Conservation (phyloP, 352 stramenopile species). For the Phytopythium aichiense region DNA sequence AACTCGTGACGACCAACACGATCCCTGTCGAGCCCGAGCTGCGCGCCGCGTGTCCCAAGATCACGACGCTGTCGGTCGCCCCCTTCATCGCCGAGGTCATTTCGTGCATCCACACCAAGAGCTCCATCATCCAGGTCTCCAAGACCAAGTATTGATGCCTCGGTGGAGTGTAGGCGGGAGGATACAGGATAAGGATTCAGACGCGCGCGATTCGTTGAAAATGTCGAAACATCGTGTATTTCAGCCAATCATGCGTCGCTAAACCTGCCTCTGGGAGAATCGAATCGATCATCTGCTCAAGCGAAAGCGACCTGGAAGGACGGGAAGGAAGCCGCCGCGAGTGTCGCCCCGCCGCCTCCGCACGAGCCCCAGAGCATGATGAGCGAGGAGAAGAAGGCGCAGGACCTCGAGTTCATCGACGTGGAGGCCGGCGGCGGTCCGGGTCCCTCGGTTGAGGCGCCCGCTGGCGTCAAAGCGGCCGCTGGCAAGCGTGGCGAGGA, state of each 20-base stretch:
- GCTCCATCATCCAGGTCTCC: constrained; percentile 79
- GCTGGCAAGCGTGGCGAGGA: constrained; percentile 27
- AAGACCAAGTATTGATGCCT: constrained; percentile 61
- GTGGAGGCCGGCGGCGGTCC: constrained; percentile 30
- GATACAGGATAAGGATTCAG: constrained; percentile 1
- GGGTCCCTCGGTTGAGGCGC: constrained; percentile 2
- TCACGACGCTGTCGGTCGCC: constrained; percentile 81
- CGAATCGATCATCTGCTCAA: no score
- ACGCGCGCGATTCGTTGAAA: no score
- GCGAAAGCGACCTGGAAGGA: no score
- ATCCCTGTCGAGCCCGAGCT: constrained; percentile 47
- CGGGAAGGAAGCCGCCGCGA: neutral
- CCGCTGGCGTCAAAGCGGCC: constrained; percentile 15
- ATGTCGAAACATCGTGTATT: no score
- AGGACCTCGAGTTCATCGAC: constrained; percentile 79
- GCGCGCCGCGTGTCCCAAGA: constrained; percentile 49
- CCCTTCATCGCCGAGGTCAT: constrained; percentile 88
- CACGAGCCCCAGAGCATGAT: constrained; percentile 32
- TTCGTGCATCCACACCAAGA: constrained; percentile 85
- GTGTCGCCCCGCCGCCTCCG: neutral
- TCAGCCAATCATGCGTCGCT: no score
- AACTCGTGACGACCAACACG: constrained; percentile 85
- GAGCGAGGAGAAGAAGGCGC: constrained; percentile 55
- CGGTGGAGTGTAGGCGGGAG: constrained; percentile 1
- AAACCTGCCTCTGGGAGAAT: no score